Evolutionary conservation across 1,284 basidiomycete genomes (phyloP), one percentile per base, ranked within the genome.

Genomic region (Sphagnurus paluster): DNA sequence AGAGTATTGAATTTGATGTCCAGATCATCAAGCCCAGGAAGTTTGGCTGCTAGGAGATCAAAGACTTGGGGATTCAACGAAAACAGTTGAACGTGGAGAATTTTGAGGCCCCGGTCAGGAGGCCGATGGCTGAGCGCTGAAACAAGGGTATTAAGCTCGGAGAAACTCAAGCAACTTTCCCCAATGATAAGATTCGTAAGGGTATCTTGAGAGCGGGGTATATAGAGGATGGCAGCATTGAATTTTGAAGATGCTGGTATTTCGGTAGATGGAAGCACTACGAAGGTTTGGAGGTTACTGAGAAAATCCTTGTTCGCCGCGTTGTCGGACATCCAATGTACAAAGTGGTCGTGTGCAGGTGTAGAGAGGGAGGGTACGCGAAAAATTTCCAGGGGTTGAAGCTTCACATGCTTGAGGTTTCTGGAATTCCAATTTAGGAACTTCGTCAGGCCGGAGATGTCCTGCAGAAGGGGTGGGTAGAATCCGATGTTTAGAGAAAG

Each of bases 21-120:
- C 23, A 52, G 30, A 25, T 52, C 46, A 14, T 52, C 50, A 16
- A 52, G 46, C n/a, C 46, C 45, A 10, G 25, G 17, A 16, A 52
- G 35, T 24, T 48, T 48, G 20, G 39, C 42, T 4, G 50, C 45
- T 14, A 48, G 23, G 7, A 48, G 34, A 30, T 52, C 50, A 23
- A 52, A 52, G 16, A 52, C 37, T 16, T 52, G 42, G 1, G 50
- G 50, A 25, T 39, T 52, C 28, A 52, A 28, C 8, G 50, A 52
- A 13, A 52, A 34, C 6, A 48, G 24, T 19, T 48, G 41, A 13
- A 48, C 42, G 17, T 48, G 42, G 4, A 52, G 35, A 7, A 39
- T 21, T 20, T 44, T 47, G 20, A 52, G 42, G 11, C 50, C 42
- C 8, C 34, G 14, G 4, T 45, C 33, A 8, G 38, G 26, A 3